Evolutionary conservation across 306 rosid genomes (phyloP), one percentile per base, ranked within the genome.

Genomic region (Prunus davidiana): DNA sequence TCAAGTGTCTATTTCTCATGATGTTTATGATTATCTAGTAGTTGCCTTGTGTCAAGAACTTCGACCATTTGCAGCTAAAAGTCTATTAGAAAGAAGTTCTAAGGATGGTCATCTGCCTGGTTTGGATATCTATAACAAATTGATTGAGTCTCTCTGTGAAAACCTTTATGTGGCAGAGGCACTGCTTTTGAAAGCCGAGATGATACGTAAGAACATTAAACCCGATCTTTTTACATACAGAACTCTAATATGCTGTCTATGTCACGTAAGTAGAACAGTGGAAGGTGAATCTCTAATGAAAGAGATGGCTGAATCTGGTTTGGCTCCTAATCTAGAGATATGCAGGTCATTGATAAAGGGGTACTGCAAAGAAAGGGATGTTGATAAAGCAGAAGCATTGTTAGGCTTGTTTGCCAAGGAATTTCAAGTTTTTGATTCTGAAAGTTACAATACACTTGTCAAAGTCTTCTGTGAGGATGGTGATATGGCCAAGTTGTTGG

Each of bases 51-150:
- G 97, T 67, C 83, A 52, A 32, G 95, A 89, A 76, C 79, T 81
- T 82, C 84, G 88, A n/a, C 97, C 98, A 1, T 89, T 89, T 75
- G 98, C 98, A 16, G 97, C 96, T 32, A 88, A 76, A 85, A 93
- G 86, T 72, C 84, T 93, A 57, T 74, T 93, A 67, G 82, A 71
- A 47, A 90, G 97, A 80, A 75, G 86, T 73, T 81, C 82, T 71
- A 47, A 47, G 24, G 84, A 85, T 46, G 87, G 87, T 67, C 86
- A 83, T 78, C 71, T 63, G 67, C 95, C 89, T 43, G 61, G 79
- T 80, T 43, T 65, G 27, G 80, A 41, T 65, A 91, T 87, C 70
- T 89, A 81, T 34, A 81, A 66, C 71, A 76, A 82, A 76, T 73
- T 94, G 12, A 77, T 90, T 45, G 86, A 79, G 82, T 87, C 95